These are phyloP conservation scores for Botrytis medusae DNA, from an alignment of 2,329 filamentous ascomycete genomes.

Conservation along the genomic window DNA sequence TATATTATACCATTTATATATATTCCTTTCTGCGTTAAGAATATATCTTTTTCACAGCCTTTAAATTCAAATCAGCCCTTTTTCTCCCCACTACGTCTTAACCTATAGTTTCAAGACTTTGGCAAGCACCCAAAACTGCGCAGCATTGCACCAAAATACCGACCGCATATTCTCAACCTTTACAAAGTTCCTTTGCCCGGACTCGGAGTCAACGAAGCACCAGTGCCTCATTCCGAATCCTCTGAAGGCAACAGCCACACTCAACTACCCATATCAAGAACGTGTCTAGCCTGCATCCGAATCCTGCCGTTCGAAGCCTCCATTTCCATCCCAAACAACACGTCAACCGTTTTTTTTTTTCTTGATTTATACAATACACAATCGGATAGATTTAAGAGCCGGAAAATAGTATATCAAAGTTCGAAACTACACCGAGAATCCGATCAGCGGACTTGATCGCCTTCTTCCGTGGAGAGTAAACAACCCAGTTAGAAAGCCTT, in stretches of 20 bases:
- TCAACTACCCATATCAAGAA: slow-evolving; percentile 11
- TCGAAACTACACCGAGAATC: background rate
- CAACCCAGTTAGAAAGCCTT: background rate
- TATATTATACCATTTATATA: slow-evolving; percentile 11
- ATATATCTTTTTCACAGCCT: background rate
- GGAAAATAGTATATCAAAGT: slow-evolving; percentile 4
- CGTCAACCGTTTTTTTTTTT: background rate
- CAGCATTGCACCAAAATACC: slow-evolving; percentile 13
- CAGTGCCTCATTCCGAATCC: slow-evolving; percentile 19
- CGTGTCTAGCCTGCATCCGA: slow-evolving; percentile 17
- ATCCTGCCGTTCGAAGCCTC: slow-evolving; percentile 17
- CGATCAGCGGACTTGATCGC: background rate
- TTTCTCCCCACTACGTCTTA: slow-evolving; percentile 1
- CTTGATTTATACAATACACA: slow-evolving; percentile 13
- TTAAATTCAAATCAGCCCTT: slow-evolving; percentile 1
- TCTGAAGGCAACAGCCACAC: slow-evolving; percentile 17
- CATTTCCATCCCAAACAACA: background rate
- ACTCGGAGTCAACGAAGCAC: slow-evolving; percentile 14
- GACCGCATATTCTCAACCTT: slow-evolving; percentile 15
- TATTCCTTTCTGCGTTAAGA: slow-evolving; percentile 1
- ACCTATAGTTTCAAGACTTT: slow-evolving; percentile 6
- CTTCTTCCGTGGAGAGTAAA: background rate
- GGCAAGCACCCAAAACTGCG: slow-evolving; percentile 9
- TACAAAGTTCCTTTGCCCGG: background rate
- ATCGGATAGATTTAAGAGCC: slow-evolving; percentile 9